These are phyloP conservation scores for Hymenoscyphus repandus DNA, from an alignment of 2,329 filamentous ascomycete genomes.

Conservation along the genomic window DNA sequence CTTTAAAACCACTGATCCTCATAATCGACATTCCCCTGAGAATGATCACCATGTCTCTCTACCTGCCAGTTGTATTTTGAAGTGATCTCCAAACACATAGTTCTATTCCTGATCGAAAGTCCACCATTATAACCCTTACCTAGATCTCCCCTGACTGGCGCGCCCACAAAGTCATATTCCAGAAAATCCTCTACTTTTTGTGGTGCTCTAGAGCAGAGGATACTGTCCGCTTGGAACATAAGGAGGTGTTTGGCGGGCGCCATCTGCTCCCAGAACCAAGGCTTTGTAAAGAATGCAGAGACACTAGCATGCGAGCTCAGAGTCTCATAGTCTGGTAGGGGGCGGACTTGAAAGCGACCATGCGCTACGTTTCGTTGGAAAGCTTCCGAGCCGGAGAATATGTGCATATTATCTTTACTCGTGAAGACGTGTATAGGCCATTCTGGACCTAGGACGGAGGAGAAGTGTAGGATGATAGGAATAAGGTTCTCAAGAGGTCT, in stretches of 20 bases:
- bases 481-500: slow-evolving; percentile 17
- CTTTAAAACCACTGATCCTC: slow-evolving; percentile 19
- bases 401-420: slow-evolving; percentile 11
- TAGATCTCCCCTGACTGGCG: slow-evolving; percentile 6
- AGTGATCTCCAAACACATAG: slow-evolving; percentile 23
- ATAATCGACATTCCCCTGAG: slow-evolving; percentile 13
- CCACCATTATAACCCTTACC: slow-evolving; percentile 29
- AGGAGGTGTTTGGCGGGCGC: slow-evolving; percentile 24
- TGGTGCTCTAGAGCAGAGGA: slow-evolving; percentile 24
- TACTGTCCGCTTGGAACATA: slow-evolving; percentile 27
- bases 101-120: slow-evolving; percentile 30
- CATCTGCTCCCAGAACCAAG: slow-evolving; percentile 28
- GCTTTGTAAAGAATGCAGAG: slow-evolving; percentile 23
- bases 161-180: slow-evolving; percentile 30
- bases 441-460: slow-evolving; percentile 33
- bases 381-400: neutral
- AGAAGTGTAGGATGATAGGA: slow-evolving; percentile 32
- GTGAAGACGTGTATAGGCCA: slow-evolving; percentile 39
- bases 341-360: slow-evolving; percentile 31
- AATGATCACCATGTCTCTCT: slow-evolving; percentile 22
- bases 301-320: slow-evolving; percentile 32
- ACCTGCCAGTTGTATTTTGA: slow-evolving; percentile 5
- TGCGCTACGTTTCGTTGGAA: slow-evolving; percentile 26
- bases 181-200: slow-evolving; percentile 27
- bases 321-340: slow-evolving; percentile 29